Evolutionary conservation across 2,329 filamentous ascomycete genomes (phyloP), one percentile per base, ranked within the genome.

Genomic region (Neofusicoccum cordaticola): DNA sequence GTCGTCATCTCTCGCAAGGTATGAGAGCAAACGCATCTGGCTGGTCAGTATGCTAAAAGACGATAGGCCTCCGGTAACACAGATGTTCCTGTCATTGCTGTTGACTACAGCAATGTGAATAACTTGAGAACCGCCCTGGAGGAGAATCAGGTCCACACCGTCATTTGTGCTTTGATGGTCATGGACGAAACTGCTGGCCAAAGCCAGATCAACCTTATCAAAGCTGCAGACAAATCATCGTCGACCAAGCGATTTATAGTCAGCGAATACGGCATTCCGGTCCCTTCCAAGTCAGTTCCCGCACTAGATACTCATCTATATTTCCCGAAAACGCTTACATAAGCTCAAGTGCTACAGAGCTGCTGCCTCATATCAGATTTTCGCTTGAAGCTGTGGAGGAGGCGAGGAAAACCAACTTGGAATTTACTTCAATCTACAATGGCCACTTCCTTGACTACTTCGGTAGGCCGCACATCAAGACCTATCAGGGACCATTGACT

Each of bases 161-260:
- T 83, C 47, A 78, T 84, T 34, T 84, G 80, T 0, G 70, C 77
- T 5, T 72, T 83, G 27, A 69, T 68, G 3, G 71, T 80, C 62
- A 66, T 72, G 56, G 67, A 70, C 15, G 66, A 75, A 1, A 69
- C 67, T 39, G 70, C n/a, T 68, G 71, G 58, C 2, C 71, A 71
- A 12, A 71, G 72, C 1, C 76, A 83, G 67, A 27, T 80, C 13
- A 78, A 79, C 35, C 73, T 84, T 8, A 80, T 84, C 45, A 70
- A 73, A 8, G 82, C 81, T 1, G 79, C 81, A 1, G 79, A 78
- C 19, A 66, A 67, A 15, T 78, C 81, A 0, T 67, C 51, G 3
- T 61, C 67, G 0, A 82, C 81, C 0, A 75, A 74, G 63, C 70
- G 81, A n/a, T 78, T 81, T 45, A 75, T 84, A 35, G 73, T 80